Evolutionary conservation across 768 basidiomycete species (phyloP), one percentile per base, ranked within the genome.

Genomic region (Mycena floridula): DNA sequence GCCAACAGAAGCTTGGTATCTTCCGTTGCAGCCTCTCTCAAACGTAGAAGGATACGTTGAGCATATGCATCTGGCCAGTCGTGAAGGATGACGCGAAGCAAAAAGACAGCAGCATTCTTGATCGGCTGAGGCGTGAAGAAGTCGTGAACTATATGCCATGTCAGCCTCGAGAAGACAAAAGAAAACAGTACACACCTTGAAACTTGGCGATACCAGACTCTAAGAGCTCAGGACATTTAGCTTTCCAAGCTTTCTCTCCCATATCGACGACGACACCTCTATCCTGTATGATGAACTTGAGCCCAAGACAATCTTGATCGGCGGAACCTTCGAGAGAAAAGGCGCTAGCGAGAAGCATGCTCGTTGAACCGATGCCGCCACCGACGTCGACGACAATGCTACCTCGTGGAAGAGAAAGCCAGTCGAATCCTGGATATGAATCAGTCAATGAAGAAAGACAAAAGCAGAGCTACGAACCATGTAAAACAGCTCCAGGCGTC

Each of bases 31-130:
- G 74, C 73, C 42, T 70, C 67, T 21, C 74, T 62, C 25, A 76
- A 59, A 1, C 62, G 60, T 15, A 72, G 53, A 5, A 77, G 64
- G 32, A 78, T 74, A 40, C 58, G 56, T 25, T 69, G 65, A 18
- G 76, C 77, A 50, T 65, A 72, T 1, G 64, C 65, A 50, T 89
- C 82, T 1, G 85, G 80, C 86, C 87, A 89, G 54, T 90, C 87
- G 52, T 90, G 87, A 25, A 85, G 66, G 28, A 88, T 74, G 16
- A 81, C 79, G 20, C 86, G 77, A 24, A 88, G 65, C 25, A 89
- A 66, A 56, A 81, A 90, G 5, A 87, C 77, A 0, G 82, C 74
- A 47, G 82, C 69, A 42, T 74, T 52, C 45, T 54, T 59, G 42
- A 68, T 55, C 2, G 74, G 74, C 54, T 89, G 87, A 0, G 78